Conservation (phyloP, 2,329 filamentous ascomycete genomes). For the Fusarium dimerum region DNA sequence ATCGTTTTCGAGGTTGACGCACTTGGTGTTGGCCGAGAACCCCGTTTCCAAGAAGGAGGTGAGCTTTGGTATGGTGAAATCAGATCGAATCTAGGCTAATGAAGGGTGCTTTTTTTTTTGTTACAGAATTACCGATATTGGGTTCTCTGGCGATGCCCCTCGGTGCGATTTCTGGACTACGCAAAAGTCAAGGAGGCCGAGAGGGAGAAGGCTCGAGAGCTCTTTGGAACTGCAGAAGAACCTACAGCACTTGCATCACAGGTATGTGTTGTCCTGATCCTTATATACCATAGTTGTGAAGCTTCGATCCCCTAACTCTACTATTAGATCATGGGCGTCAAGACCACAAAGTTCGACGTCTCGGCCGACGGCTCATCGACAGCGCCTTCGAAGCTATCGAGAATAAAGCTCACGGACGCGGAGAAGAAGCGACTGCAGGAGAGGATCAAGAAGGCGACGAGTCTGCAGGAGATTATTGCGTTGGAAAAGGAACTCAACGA, state of each 20-base stretch:
- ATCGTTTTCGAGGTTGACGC: constrained; percentile 69
- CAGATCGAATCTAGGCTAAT: constrained; percentile 7
- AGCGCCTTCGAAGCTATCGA: constrained; percentile 64
- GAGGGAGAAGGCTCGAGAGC: constrained; percentile 70
- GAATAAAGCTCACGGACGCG: constrained; percentile 82
- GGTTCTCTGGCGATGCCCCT: constrained; percentile 83
- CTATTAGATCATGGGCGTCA: constrained; percentile 74
- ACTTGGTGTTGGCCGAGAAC: constrained; percentile 82
- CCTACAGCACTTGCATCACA: constrained; percentile 80
- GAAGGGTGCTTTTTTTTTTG: neutral
- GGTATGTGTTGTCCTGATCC: constrained; percentile 39
- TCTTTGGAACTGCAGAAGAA: constrained; percentile 79
- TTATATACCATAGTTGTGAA: too few species aligned
- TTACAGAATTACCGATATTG: constrained; percentile 85
- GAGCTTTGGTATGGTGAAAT: constrained; percentile 34
- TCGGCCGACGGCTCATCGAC: constrained; percentile 44
- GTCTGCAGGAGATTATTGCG: constrained; percentile 83
- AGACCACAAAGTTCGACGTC: constrained; percentile 72
- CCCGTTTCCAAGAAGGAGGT: constrained; percentile 93
- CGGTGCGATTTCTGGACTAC: constrained; percentile 88
- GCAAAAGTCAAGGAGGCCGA: constrained; percentile 88
- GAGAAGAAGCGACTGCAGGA: constrained; percentile 86
- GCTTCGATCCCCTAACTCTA: constrained; percentile 8
- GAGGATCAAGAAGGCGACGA: constrained; percentile 85
- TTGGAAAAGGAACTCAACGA: constrained; percentile 92